These are phyloP conservation scores for Aspergillus sp. DNA, from an alignment of 2,329 filamentous ascomycete genomes.

Conservation along the genomic window DNA sequence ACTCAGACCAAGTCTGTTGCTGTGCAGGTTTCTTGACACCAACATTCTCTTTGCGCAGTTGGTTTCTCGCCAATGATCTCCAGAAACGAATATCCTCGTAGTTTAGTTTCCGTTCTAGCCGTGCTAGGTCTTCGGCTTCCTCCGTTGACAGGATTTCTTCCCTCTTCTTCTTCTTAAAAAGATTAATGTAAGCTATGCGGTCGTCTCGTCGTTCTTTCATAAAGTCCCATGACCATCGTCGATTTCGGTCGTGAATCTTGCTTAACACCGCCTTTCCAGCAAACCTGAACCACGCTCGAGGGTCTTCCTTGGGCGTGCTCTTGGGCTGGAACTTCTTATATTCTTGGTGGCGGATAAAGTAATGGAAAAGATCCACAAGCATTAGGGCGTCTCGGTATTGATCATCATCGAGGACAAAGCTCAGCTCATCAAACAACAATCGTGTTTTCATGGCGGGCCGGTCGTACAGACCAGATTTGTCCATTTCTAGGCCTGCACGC, in stretches of 20 bases:
- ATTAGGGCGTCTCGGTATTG: slow-evolving; percentile 97
- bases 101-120: slow-evolving; percentile 77
- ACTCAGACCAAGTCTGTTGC: slow-evolving; percentile 83
- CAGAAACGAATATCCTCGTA: slow-evolving; percentile 98
- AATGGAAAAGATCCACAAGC: slow-evolving; percentile 98
- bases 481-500: slow-evolving; percentile 87
- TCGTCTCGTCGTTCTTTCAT: slow-evolving; percentile 91
- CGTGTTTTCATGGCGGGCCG: slow-evolving; percentile 85
- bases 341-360: slow-evolving; percentile 95
- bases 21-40: slow-evolving; percentile 69
- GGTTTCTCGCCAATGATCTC: slow-evolving; percentile 88
- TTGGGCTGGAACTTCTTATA: slow-evolving; percentile 92
- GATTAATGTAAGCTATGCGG: slow-evolving; percentile 77
- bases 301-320: slow-evolving; percentile 78
- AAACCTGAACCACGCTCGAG: slow-evolving; percentile 86
- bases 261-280: slow-evolving; percentile 82
- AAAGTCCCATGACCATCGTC: slow-evolving; percentile 92
- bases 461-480: slow-evolving; percentile 80
- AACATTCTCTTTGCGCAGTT: slow-evolving; percentile 91
- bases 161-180: slow-evolving; percentile 92
- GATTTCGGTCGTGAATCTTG: slow-evolving; percentile 93
- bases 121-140: slow-evolving; percentile 68
- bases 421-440: slow-evolving; percentile 92
- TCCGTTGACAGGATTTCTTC: slow-evolving; percentile 62
- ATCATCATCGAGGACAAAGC: slow-evolving; percentile 93